A percentile compares a stretch with the other conserved stretches of the same genome.
phyloP scores from a whole-genome alignment of 73 alveolate species.

The Blepharisma stoltei region DNA sequence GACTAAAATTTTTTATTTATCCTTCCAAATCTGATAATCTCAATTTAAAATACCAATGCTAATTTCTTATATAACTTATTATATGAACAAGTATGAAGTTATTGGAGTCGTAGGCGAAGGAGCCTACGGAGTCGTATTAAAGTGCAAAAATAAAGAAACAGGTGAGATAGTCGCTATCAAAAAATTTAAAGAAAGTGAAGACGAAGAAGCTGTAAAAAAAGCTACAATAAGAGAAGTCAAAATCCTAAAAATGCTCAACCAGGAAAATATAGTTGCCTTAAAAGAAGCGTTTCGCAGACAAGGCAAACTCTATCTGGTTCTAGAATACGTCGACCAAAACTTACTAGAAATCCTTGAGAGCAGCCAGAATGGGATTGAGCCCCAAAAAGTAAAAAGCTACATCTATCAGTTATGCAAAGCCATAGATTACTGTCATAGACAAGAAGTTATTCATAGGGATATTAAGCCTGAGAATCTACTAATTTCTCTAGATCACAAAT shows the following conservation, averaged over 20 bases:
- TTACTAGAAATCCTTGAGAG: slow-evolving; percentile 50
- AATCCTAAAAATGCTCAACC: slow-evolving; percentile 77
- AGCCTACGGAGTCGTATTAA: slow-evolving; percentile 65
- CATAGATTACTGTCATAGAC: slow-evolving; percentile 67
- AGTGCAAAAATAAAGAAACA: slow-evolving; percentile 59
- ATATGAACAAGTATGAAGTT: slow-evolving; percentile 61
- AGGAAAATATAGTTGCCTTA: slow-evolving; percentile 84
- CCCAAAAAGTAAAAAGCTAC: slow-evolving; percentile 65
- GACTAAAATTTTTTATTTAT: too few species aligned
- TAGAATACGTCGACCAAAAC: slow-evolving; percentile 55
- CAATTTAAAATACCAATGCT: too few species aligned
- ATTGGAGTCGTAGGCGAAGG: slow-evolving; percentile 78
- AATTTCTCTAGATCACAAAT: slow-evolving; percentile 14
- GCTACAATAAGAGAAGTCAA: slow-evolving; percentile 92
- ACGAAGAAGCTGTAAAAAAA: slow-evolving; percentile 87
- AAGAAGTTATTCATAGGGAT: slow-evolving; percentile 80
- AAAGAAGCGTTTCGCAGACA: slow-evolving; percentile 90
- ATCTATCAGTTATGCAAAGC: slow-evolving; percentile 69
- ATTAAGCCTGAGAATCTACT: slow-evolving; percentile 82
- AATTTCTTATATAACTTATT: slow-evolving; percentile 4
- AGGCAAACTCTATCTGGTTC: slow-evolving; percentile 51
- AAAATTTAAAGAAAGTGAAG: slow-evolving; percentile 90
- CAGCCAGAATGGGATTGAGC: slow-evolving; percentile 74
- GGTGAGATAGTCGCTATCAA: slow-evolving; percentile 91
- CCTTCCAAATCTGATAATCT: too few species aligned